phyloP scores from a whole-genome alignment of 2,329 filamentous ascomycete genomes.

The Aspergillus bombycis region DNA sequence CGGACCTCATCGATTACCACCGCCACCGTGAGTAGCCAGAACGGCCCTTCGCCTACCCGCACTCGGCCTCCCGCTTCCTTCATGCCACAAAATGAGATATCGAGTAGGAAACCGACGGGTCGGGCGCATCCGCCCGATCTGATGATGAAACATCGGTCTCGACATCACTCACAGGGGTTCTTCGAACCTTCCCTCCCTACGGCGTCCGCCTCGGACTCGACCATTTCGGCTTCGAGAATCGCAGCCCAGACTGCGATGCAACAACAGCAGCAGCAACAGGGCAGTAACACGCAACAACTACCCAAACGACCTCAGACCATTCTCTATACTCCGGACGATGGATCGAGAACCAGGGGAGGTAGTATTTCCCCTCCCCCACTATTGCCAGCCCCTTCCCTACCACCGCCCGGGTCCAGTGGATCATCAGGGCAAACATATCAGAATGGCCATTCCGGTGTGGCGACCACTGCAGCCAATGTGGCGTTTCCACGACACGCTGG shows the following conservation, averaged over 20 bases:
- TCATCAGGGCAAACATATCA: conserved; percentile 44
- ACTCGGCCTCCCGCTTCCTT: conserved; percentile 39
- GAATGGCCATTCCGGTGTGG: conserved; percentile 58
- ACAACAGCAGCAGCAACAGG: conserved; percentile 52
- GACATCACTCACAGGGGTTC: conserved; percentile 66
- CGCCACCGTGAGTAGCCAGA: conserved; percentile 36
- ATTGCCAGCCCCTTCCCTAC: conserved; percentile 27
- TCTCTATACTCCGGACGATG: conserved; percentile 41
- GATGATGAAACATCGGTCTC: conserved; percentile 45
- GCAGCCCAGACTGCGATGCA: conserved; percentile 70
- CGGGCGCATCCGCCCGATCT: conserved; percentile 41
- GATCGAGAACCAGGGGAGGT: conserved; percentile 32
- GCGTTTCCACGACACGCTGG: conserved; percentile 59
- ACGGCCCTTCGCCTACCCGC: conserved; percentile 36
- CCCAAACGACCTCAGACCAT: conserved; percentile 61
- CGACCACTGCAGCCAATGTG: conserved; percentile 64
- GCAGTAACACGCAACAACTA: conserved; percentile 38
- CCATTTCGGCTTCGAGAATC: conserved; percentile 63
- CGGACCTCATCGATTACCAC: conserved; percentile 30
- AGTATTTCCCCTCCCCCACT: conserved; percentile 39
- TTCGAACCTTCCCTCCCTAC: conserved; percentile 67
- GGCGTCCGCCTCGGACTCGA: conserved; percentile 50
- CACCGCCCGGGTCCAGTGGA: conserved; percentile 24
- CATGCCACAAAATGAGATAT: conserved; percentile 43
- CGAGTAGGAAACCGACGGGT: conserved; percentile 42